phyloP scores from a whole-genome alignment of 345 rosid species.

The Balakata baccata region DNA sequence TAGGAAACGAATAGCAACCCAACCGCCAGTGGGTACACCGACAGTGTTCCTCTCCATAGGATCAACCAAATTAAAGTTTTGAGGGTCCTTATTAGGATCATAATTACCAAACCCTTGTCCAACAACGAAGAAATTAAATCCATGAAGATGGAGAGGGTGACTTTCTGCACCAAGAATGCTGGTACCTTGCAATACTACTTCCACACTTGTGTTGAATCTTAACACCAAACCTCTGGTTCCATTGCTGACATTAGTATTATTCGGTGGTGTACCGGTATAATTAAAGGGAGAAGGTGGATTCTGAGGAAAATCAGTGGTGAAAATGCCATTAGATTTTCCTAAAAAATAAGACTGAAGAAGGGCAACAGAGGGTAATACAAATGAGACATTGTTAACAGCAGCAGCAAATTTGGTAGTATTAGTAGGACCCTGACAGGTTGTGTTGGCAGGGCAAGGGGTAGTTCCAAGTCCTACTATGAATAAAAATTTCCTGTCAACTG shows the following conservation, averaged over 20 bases:
- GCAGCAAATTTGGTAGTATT: conserved; percentile 29
- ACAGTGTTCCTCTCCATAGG: conserved; percentile 26
- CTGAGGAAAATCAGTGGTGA: conserved; percentile 28
- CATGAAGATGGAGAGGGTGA: conserved; percentile 30
- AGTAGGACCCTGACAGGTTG: conserved; percentile 29
- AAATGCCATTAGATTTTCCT: conserved; percentile 24
- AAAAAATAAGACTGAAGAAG: conserved; percentile 24
- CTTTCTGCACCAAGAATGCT: conserved; percentile 29
- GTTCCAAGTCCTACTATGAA: conserved; percentile 30
- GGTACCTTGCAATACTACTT: conserved; percentile 25
- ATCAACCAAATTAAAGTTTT: conserved; percentile 22
- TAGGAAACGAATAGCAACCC: conserved; percentile 28
- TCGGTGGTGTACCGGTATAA: conserved; percentile 27
- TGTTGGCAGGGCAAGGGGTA: conserved; percentile 20
- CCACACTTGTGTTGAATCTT: conserved; percentile 28
- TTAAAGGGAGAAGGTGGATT: conserved; percentile 20
- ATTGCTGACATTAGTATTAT: conserved; percentile 22
- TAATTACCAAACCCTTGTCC: conserved; percentile 32
- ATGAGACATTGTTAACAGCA: conserved; percentile 24
- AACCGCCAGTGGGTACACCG: conserved; percentile 30
- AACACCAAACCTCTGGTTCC: conserved; percentile 16
- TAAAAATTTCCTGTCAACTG: conserved; percentile 20
- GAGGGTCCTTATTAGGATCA: conserved; percentile 22
- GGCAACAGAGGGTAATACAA: conserved; percentile 19
- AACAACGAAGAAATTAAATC: conserved; percentile 27